These are phyloP conservation scores for Bacidia gigantensis DNA, from an alignment of 495 filamentous ascomycete genomes.

Conservation along the genomic window DNA sequence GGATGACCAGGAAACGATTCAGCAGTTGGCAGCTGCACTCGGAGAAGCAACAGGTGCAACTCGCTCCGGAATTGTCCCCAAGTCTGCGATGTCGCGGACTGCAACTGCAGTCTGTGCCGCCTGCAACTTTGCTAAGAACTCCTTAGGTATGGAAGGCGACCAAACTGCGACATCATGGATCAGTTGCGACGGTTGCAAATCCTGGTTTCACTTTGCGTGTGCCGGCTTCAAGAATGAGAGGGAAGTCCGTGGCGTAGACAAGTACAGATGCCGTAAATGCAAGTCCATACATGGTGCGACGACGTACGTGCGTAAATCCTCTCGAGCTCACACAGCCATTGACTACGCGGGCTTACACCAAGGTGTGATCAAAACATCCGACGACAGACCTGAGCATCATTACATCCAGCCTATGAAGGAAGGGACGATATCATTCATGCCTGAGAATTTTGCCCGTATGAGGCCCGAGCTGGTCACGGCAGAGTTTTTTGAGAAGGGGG, in stretches of 20 bases:
- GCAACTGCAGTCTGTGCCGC: conserved; percentile 35
- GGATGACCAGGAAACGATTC: neutral
- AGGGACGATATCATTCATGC: conserved; percentile 46
- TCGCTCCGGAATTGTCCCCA: neutral
- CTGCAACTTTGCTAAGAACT: conserved; percentile 37
- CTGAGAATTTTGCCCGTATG: conserved; percentile 54
- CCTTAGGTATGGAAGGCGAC: conserved; percentile 32
- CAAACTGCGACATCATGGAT: conserved; percentile 50
- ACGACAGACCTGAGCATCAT: conserved; percentile 56
- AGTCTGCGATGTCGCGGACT: conserved; percentile 4
- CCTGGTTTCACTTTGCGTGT: conserved; percentile 62
- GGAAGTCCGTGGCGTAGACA: conserved; percentile 59
- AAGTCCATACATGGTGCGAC: conserved; percentile 48
- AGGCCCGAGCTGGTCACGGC: conserved; percentile 52
- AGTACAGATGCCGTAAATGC: conserved; percentile 52
- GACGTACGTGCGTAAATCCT: conserved; percentile 49
- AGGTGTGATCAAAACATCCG: conserved; percentile 55
- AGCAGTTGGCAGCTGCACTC: neutral
- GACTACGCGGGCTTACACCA: conserved; percentile 66
- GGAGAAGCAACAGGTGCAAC: neutral
- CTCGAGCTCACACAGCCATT: conserved; percentile 54
- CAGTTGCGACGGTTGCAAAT: conserved; percentile 60
- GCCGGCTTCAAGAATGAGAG: conserved; percentile 56
- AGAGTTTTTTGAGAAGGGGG: conserved; percentile 52
- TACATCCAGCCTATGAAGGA: conserved; percentile 61